Conservation (phyloP, 1,284 basidiomycete species). For the Agaricales sp. region DNA sequence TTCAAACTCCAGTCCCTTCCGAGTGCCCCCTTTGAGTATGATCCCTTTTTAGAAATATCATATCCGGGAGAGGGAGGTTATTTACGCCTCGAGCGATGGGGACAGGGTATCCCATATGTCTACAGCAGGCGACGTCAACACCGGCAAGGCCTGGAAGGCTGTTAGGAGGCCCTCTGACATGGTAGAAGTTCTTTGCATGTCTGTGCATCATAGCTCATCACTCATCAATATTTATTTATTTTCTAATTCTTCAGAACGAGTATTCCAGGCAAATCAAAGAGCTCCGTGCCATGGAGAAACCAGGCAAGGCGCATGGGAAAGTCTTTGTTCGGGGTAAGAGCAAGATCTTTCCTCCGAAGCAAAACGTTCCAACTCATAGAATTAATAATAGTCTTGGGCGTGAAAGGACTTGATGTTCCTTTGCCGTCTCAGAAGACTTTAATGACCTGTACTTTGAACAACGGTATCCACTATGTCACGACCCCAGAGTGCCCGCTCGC, state of each 20-base stretch:
- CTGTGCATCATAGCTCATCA: not conserved
- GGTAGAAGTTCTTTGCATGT: constrained; percentile 34
- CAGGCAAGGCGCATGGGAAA: constrained; percentile 78
- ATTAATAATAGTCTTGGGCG: constrained; percentile 81
- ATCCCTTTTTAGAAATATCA: constrained; percentile 35
- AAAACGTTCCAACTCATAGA: too few relatives aligned
- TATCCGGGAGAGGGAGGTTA: constrained; percentile 64
- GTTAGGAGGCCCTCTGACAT: constrained; percentile 89
- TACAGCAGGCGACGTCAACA: constrained; percentile 70
- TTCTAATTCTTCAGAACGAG: constrained; percentile 61
- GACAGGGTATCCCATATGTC: constrained; percentile 61
- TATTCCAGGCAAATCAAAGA: constrained; percentile 84
- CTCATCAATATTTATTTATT: constrained; percentile 6
- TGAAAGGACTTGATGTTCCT: constrained; percentile 65
- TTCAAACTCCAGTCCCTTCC: constrained; percentile 9
- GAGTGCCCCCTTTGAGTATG: constrained; percentile 7
- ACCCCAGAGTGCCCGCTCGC: constrained; percentile 71
- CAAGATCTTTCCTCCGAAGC: not conserved
- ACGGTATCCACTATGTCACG: constrained; percentile 93
- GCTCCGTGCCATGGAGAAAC: constrained; percentile 65
- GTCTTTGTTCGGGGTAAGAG: constrained; percentile 85
- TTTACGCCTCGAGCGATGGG: constrained; percentile 69
- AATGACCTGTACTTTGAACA: constrained; percentile 88
- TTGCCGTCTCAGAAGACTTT: constrained; percentile 64
- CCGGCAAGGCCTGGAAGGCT: constrained; percentile 80